Evolutionary conservation across 345 rosid species (phyloP).

Genomic region (Salix caprea): DNA sequence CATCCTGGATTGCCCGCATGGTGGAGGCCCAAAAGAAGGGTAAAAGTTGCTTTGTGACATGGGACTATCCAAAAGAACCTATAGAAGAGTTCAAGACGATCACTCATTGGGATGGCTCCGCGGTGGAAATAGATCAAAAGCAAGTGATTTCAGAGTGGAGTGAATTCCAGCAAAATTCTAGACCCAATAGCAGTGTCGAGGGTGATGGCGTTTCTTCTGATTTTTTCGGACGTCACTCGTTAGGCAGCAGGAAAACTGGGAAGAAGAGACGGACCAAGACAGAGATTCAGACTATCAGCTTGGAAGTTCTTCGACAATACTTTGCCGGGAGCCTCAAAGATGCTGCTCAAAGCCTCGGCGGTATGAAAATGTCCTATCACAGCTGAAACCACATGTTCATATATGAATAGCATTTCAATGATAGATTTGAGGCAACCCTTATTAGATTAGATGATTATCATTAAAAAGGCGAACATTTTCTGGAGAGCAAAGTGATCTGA

Average conservation of each 20-base stretch:
- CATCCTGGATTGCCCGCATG: constrained; percentile 51
- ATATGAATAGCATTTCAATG: background rate
- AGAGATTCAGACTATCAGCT: constrained; percentile 77
- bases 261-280: constrained; percentile 67
- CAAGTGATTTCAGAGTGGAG: constrained; percentile 35
- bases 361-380: constrained; percentile 40
- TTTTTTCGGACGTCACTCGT: constrained; percentile 21
- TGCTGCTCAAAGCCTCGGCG: constrained; percentile 91
- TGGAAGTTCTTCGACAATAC: constrained; percentile 77
- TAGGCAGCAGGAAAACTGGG: constrained; percentile 43
- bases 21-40: constrained; percentile 53
- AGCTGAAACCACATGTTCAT: constrained; percentile 12
- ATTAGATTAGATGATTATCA: background rate
- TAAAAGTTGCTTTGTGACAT: constrained; percentile 50
- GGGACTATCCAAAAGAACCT: constrained; percentile 52
- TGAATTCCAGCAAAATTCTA: constrained; percentile 29
- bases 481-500: background rate
- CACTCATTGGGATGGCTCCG: constrained; percentile 37
- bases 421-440: background rate
- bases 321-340: constrained; percentile 96
- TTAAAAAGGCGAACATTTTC: background rate
- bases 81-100: constrained; percentile 57
- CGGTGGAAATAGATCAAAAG: constrained; percentile 24
- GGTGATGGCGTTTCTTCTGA: constrained; percentile 31
- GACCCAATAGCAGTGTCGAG: constrained; percentile 25